These are phyloP conservation scores for Stagonosporopsis cucurbitacearum DNA, from an alignment of 2,329 filamentous ascomycete genomes.

Conservation along the genomic window DNA sequence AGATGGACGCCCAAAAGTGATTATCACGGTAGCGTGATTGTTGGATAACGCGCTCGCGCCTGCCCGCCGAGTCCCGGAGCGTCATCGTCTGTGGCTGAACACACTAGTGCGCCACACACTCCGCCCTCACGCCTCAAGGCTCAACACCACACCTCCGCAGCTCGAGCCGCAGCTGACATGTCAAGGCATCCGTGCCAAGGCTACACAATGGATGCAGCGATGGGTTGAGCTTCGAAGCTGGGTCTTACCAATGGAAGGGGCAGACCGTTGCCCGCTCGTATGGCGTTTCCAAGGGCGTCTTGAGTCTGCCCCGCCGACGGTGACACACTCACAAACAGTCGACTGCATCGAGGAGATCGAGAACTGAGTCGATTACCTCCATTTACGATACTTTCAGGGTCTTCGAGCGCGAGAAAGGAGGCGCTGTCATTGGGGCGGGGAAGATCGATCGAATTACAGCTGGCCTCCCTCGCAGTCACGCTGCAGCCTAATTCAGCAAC, in stretches of 20 bases:
- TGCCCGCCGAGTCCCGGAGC: background rate
- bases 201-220: constrained; percentile 11
- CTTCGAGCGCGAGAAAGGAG: background rate
- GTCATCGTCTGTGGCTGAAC: constrained; percentile 23
- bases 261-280: constrained; percentile 8
- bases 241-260: constrained; percentile 17
- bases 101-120: constrained; percentile 8
- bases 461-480: constrained; percentile 14
- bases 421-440: background rate
- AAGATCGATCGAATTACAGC: background rate
- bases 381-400: background rate
- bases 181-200: constrained; percentile 22
- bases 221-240: constrained; percentile 17
- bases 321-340: constrained; percentile 16
- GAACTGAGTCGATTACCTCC: background rate
- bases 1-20: background rate
- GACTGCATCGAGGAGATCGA: background rate
- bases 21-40: constrained; percentile 5
- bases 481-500: constrained; percentile 24
- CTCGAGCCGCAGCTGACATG: constrained; percentile 25
- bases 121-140: constrained; percentile 18
- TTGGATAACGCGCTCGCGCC: constrained; percentile 4
- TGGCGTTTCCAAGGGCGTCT: constrained; percentile 8
- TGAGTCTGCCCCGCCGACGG: constrained; percentile 19
- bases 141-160: constrained; percentile 26